Conservation (phyloP, 139 green algal species). For the Auxenochlorella pyrenoidosa region DNA sequence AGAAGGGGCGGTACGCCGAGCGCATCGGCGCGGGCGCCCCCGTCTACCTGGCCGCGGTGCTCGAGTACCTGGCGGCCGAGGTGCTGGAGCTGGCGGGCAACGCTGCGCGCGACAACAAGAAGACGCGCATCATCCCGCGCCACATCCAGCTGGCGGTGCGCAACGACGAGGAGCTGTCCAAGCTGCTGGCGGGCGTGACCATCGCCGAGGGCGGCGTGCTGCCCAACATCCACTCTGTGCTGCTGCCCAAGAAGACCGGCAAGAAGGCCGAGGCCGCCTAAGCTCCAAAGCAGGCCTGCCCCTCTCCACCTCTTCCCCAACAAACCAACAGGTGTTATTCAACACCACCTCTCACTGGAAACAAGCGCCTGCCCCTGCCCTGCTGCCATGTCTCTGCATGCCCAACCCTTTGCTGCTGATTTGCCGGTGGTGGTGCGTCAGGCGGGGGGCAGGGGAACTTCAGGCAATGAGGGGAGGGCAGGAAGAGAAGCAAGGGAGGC, state of each 20-base stretch:
- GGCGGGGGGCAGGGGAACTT: too few relatives aligned
- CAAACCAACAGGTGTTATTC: too few relatives aligned
- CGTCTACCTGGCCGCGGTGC: conserved; percentile 52
- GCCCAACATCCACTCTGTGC: conserved; percentile 89
- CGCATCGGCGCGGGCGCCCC: conserved; percentile 33
- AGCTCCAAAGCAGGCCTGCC: too few relatives aligned
- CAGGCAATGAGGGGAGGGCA: too few relatives aligned
- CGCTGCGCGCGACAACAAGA: conserved; percentile 94
- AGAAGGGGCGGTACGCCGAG: conserved; percentile 84
- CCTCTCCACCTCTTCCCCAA: too few relatives aligned
- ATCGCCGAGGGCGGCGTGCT: conserved; percentile 87
- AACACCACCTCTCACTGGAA: too few relatives aligned
- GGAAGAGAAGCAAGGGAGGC: too few relatives aligned
- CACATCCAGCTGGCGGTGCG: conserved; percentile 93
- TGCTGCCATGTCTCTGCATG: too few relatives aligned
- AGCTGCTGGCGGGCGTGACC: conserved; percentile 86
- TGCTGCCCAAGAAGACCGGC: conserved; percentile 88
- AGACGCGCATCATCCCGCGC: conserved; percentile 88
- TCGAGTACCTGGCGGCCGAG: conserved; percentile 79
- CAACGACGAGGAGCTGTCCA: conserved; percentile 96
- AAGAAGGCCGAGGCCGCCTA: conserved; percentile 65
- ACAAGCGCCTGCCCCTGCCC: too few relatives aligned
- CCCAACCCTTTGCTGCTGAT: too few relatives aligned
- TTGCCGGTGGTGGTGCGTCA: too few relatives aligned
- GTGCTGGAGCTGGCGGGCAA: conserved; percentile 60